Evolutionary conservation across 306 rosid genomes (phyloP).

Genomic region (Malus sieversii): DNA sequence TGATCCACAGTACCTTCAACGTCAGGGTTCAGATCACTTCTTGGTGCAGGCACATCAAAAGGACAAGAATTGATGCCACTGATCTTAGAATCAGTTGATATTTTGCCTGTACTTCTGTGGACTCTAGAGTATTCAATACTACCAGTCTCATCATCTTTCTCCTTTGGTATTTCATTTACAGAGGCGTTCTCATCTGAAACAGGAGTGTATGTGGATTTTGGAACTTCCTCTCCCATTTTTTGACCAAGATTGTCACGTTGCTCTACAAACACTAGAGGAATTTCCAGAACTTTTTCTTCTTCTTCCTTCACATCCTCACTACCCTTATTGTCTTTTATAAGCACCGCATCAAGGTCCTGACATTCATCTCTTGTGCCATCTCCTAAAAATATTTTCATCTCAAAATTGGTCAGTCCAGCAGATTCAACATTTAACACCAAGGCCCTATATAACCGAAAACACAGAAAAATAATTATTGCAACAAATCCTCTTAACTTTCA

Average conservation of each 20-base stretch:
- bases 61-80: neutral
- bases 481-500: neutral
- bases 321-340: neutral
- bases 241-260: neutral
- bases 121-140: neutral
- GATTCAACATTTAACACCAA: neutral
- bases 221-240: neutral
- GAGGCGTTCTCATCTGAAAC: neutral
- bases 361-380: neutral
- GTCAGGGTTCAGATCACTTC: neutral
- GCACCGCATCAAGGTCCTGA: neutral
- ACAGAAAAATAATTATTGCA: neutral
- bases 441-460: neutral
- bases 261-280: neutral
- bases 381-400: neutral
- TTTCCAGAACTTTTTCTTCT: neutral
- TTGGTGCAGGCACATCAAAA: neutral
- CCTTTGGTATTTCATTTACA: neutral
- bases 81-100: neutral
- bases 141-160: neutral
- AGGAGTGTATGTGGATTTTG: neutral
- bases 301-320: neutral
- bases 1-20: neutral
- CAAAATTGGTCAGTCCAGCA: neutral
- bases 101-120: neutral